Evolutionary conservation across 2,329 filamentous ascomycete genomes (phyloP), one percentile per base, ranked within the genome.

Genomic region (Penicillium aurantiogriseum): DNA sequence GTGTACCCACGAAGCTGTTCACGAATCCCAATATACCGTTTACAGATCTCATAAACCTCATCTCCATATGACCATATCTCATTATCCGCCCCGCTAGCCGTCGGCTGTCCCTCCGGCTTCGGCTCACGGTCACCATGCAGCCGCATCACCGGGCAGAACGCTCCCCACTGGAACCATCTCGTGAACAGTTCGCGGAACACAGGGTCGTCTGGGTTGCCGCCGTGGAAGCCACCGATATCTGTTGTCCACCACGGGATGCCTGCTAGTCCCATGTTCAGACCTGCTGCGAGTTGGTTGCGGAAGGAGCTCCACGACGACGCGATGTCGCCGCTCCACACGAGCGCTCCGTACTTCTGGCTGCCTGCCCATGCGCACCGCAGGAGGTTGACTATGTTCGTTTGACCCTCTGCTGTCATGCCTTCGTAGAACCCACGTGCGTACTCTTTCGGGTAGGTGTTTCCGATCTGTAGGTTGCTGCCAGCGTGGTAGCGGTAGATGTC

Each of bases 161-260:
- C 75, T 0, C 83, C 86, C 85, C 85, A 89, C 64, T 88, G 86
- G 69, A 89, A 89, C 87, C 86, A 89, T 2, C 87, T 75, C 1
- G 85, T 81, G 57, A 88, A 84, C 0, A 89, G 72, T 66, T 89
- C 86, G 8, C 84, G 77, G 70, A 88, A 89, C 0, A 65, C 75
- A 1, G 75, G 71, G 46, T 86, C 80, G 1, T 76, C 69, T 0
- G 85, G 83, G 58, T 86, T 78, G 0, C 86, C 86, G 5, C 86
- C 86, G 64, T 88, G 86, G 66, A 89, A 89, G 0, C 87, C 87
- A 2, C 87, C 86, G 51, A 89, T 88, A 63, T 89, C 86, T 0
- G 86, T 89, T 0, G 86, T 89, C 84, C 85, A 89, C 85, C 85
- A 88, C 0, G 85, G 81, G 10, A 88, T 78, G 0, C 86, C 86